phyloP scores from a whole-genome alignment of 768 basidiomycete genomes.

The Suillus tomentosus region DNA sequence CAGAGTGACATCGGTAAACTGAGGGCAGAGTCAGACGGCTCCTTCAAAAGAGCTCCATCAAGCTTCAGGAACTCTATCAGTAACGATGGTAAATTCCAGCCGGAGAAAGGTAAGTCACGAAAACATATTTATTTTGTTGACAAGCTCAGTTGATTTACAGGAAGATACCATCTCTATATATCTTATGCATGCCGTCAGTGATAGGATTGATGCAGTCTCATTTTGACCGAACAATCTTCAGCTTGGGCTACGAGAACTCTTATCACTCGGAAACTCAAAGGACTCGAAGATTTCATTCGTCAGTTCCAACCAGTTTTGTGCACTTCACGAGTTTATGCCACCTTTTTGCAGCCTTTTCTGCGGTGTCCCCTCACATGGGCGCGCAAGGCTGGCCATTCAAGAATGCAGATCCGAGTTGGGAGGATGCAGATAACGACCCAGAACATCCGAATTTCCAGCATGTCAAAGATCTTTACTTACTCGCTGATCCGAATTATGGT shows the following conservation, averaged over 20 bases:
- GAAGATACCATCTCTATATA: constrained; percentile 91
- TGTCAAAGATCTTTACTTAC: constrained; percentile 84
- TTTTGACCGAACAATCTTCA: constrained; percentile 26
- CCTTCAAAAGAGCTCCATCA: constrained; percentile 58
- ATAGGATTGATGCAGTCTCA: not conserved
- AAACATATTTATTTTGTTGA: not conserved
- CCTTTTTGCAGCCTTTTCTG: constrained; percentile 59
- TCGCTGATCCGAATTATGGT: constrained; percentile 66
- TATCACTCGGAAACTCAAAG: constrained; percentile 90
- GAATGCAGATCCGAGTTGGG: constrained; percentile 56
- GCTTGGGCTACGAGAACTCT: constrained; percentile 94
- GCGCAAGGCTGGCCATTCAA: constrained; percentile 87
- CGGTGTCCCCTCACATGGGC: constrained; percentile 88
- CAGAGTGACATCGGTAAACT: constrained; percentile 58
- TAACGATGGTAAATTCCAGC: constrained; percentile 60
- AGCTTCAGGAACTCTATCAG: constrained; percentile 59
- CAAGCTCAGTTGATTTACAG: constrained; percentile 38
- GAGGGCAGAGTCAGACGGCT: constrained; percentile 59
- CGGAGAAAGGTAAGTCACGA: constrained; percentile 64
- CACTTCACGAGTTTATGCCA: not conserved
- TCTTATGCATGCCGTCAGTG: constrained; percentile 80
- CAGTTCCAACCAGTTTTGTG: constrained; percentile 29
- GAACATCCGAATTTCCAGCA: constrained; percentile 61
- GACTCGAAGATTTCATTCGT: constrained; percentile 84
- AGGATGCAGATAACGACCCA: constrained; percentile 76